These are phyloP conservation scores for Geotrichum cucujoidarum DNA, from an alignment of 1,139 yeast species.

Conservation along the genomic window DNA sequence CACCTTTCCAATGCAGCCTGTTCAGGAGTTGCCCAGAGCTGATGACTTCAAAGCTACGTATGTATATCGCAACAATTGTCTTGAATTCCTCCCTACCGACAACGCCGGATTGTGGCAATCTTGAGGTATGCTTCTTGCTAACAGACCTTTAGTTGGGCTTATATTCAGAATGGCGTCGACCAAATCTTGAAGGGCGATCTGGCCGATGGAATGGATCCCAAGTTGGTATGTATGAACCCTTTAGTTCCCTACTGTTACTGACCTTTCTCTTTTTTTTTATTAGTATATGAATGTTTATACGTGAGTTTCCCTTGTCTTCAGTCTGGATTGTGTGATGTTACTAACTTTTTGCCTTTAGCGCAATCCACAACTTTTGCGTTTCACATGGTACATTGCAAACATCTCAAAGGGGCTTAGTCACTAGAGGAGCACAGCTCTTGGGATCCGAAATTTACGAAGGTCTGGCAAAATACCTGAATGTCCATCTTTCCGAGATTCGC, in stretches of 20 bases:
- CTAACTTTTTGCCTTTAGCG: slow-evolving; percentile 55
- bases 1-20: slow-evolving; percentile 4
- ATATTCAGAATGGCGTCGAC: slow-evolving; percentile 39
- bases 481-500: slow-evolving; percentile 51
- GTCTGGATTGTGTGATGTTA: neutral
- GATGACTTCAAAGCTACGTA: slow-evolving; percentile 16
- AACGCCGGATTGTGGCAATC: neutral
- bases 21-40: slow-evolving; percentile 8
- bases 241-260: neutral
- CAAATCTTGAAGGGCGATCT: slow-evolving; percentile 38
- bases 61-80: too few relatives aligned
- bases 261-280: neutral
- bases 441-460: slow-evolving; percentile 86
- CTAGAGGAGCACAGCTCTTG: slow-evolving; percentile 47
- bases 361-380: slow-evolving; percentile 91
- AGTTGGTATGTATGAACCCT: slow-evolving; percentile 29
- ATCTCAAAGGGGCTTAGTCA: slow-evolving; percentile 13
- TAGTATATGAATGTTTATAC: slow-evolving; percentile 41
- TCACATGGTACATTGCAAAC: slow-evolving; percentile 48
- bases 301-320: slow-evolving; percentile 22
- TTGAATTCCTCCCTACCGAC: too few relatives aligned
- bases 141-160: slow-evolving; percentile 34
- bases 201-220: slow-evolving; percentile 36
- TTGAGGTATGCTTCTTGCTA: neutral
- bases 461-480: slow-evolving; percentile 59